Base-by-base conservation (phyloP, 805 yeast species). In the Kregervanrija delftensis region DNA sequence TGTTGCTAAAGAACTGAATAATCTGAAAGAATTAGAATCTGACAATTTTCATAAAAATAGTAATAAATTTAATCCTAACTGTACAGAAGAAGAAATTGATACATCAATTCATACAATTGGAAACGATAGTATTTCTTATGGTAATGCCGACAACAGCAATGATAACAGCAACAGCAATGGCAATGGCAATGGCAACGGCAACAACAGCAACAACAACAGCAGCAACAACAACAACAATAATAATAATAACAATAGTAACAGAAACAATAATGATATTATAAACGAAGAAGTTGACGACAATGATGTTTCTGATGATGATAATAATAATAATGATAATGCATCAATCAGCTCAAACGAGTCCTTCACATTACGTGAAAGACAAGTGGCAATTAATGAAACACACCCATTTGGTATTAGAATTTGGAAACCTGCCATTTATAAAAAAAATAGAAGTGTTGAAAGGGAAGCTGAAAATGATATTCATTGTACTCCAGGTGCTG, bases 351-450 rank as follows among this genome's bases (percentile, higher is more conserved):
- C 95, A 0, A 60, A 77, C 28, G 97, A 91, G 62, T 84, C 96
- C 5, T 83, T 86, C 60, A 93, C 96, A 4, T 72, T 91, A 44
- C 73, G 93, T 48, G 96, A 90, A 54, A 80, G 97, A 52, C 99
- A 93, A 64, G 90, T 86, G 54, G 99, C 99, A 12, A 93, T 93
- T 60, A 93, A 93, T 60, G 81, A 86, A 42, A 89, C 97, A 4
- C 99, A 93, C 69, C 99, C 99, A 0, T 93, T 93, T 58, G 99
- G 99, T 73, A 91, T 93, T 39, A 83, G 96, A 63, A 87, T 93
- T 56, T 93, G 99, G 99, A 93, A 93, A 59, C 99, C 99, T 1
- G 96, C 98, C 2, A 69, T 93, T 45, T 93, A 93, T 66, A 93
- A 93, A 62, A 93, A 93, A 63, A 76, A 77, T 47, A 80, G 99